Conservation (phyloP, 371 early-diverging fungal genomes). For the Mortierella sp. region DNA sequence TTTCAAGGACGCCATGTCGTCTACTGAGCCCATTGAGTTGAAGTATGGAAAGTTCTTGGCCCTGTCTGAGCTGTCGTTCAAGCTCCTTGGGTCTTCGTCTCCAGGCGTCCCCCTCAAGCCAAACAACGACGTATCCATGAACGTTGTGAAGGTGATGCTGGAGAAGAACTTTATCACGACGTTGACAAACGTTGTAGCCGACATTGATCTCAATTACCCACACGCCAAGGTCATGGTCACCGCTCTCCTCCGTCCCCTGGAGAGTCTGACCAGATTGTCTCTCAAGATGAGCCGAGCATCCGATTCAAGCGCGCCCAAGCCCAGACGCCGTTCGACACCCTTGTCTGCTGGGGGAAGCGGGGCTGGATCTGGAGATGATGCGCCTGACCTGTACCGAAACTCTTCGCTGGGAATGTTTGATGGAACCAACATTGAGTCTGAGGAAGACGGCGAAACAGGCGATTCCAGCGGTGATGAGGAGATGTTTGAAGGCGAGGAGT, state of each 20-base stretch:
- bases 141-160: constrained; percentile 87
- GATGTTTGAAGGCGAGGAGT: constrained; percentile 73
- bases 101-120: constrained; percentile 55
- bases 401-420: constrained; percentile 85
- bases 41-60: constrained; percentile 81
- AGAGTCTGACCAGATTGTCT: constrained; percentile 89
- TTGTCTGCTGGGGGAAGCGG: constrained; percentile 55
- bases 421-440: constrained; percentile 16
- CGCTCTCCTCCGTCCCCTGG: constrained; percentile 88
- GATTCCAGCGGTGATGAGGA: constrained; percentile 77
- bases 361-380: constrained; percentile 62
- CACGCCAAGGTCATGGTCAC: constrained; percentile 80
- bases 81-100: constrained; percentile 72
- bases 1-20: constrained; percentile 72
- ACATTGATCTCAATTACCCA: constrained; percentile 94
- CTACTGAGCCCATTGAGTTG: constrained; percentile 66
- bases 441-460: constrained; percentile 1
- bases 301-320: constrained; percentile 59
- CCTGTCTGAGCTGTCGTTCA: constrained; percentile 80
- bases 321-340: constrained; percentile 48
- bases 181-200: constrained; percentile 84
- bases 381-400: constrained; percentile 76
- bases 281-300: constrained; percentile 81
- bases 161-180: constrained; percentile 91
- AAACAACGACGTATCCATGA: constrained; percentile 71